These are phyloP conservation scores for Phialophora tarda DNA, from an alignment of 2,329 filamentous ascomycete genomes.

Conservation along the genomic window DNA sequence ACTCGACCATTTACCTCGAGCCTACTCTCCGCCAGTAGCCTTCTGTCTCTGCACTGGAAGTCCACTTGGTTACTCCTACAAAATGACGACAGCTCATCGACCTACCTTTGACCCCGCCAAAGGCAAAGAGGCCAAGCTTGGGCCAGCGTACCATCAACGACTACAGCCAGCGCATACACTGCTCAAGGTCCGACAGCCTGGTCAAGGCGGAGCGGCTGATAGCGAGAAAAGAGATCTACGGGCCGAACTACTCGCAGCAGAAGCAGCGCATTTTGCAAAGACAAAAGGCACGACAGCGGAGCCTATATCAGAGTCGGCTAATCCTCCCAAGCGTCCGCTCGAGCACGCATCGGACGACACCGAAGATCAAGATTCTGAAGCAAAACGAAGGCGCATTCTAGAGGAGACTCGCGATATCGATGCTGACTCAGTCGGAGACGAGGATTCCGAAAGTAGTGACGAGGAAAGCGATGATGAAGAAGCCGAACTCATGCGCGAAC, in stretches of 20 bases:
- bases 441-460: conserved; percentile 63
- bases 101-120: conserved; percentile 96
- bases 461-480: conserved; percentile 76
- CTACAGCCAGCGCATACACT: conserved; percentile 91
- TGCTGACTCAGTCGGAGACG: conserved; percentile 69
- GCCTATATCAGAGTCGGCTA: conserved; percentile 36
- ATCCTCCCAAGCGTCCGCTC: conserved; percentile 67
- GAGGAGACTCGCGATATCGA: conserved; percentile 89
- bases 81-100: conserved; percentile 65
- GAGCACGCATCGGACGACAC: conserved; percentile 56
- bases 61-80: conserved; percentile 43
- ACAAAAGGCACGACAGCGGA: conserved; percentile 60
- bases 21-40: neutral
- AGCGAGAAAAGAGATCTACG: conserved; percentile 75
- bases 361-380: conserved; percentile 71
- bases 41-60: neutral
- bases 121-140: conserved; percentile 92
- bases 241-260: conserved; percentile 85
- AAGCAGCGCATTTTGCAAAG: conserved; percentile 86
- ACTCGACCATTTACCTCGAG: too few species aligned
- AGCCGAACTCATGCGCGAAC: conserved; percentile 85
- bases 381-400: conserved; percentile 83
- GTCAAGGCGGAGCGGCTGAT: conserved; percentile 85
- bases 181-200: conserved; percentile 85
- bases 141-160: conserved; percentile 93